Percentiles rank a stretch among this genome's conserved stretches.
phyloP scores from a whole-genome alignment of 495 filamentous ascomycete species.

The Hapsidospora chrysogenum region DNA sequence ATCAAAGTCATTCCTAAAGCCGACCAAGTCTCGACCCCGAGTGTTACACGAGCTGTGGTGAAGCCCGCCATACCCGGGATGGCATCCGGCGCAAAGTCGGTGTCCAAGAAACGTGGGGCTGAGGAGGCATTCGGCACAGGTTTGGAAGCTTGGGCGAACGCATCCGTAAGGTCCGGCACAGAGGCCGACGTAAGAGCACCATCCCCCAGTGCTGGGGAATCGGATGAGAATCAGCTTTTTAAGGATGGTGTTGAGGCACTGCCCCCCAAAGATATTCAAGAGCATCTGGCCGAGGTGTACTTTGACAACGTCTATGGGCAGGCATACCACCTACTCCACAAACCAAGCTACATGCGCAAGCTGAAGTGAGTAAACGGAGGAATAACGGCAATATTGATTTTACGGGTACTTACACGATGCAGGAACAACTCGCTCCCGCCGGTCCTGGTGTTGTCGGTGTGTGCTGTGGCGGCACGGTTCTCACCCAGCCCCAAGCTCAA shows the following conservation, averaged over 20 bases:
- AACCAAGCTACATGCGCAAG: conserved; percentile 87
- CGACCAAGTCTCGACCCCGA: conserved; percentile 39
- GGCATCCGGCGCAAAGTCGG: conserved; percentile 38
- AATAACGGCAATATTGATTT: no score
- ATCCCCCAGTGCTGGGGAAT: conserved; percentile 43
- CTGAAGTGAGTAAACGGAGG: conserved; percentile 34
- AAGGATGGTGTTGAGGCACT: conserved; percentile 71
- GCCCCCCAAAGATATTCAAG: conserved; percentile 78
- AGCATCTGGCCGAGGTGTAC: conserved; percentile 86
- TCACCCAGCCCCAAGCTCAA: conserved; percentile 85
- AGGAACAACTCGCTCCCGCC: conserved; percentile 50
- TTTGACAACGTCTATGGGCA: conserved; percentile 96
- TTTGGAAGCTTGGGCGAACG: conserved; percentile 65
- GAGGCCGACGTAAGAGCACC: no score
- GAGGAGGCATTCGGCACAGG: conserved; percentile 79
- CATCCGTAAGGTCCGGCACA: conserved; percentile 17
- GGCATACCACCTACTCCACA: conserved; percentile 88
- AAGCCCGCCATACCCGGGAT: conserved; percentile 70
- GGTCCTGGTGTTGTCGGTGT: conserved; percentile 78
- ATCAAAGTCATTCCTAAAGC: conserved; percentile 90
- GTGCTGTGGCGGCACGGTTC: conserved; percentile 83
- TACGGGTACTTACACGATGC: not conserved
- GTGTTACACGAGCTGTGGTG: conserved; percentile 33
- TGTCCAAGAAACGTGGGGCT: conserved; percentile 65
- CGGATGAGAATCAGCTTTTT: conserved; percentile 54